Evolutionary conservation across 352 stramenopile genomes (phyloP).

Genomic region (Globisporangium uncinulatum): DNA sequence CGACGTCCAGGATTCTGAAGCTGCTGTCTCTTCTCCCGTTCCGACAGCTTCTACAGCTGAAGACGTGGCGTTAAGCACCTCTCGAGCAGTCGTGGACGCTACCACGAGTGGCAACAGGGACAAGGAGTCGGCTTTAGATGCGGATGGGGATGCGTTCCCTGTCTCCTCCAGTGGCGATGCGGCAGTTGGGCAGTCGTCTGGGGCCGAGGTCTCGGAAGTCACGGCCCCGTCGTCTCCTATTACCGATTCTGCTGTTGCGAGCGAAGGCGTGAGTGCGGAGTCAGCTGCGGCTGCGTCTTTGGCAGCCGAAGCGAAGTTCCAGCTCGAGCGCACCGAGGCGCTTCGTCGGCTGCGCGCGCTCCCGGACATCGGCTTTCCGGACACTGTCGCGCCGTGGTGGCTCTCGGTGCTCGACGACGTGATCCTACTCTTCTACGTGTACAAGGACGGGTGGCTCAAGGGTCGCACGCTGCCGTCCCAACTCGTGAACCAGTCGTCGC

Average conservation of each 20-base stretch:
- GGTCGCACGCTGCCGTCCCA: conserved; percentile 26
- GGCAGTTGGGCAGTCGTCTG: not conserved
- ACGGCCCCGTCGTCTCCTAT: not conserved
- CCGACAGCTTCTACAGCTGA: too few relatives aligned
- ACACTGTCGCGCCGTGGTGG: conserved; percentile 66
- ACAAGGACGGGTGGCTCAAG: conserved; percentile 69
- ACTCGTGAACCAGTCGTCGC: conserved; percentile 31
- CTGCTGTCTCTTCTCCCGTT: too few relatives aligned
- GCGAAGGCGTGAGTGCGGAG: not conserved
- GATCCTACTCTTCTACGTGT: conserved; percentile 59
- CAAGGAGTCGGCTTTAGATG: not conserved
- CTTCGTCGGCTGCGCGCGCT: conserved; percentile 39
- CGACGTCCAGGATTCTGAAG: not conserved
- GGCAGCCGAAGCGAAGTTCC: conserved; percentile 4
- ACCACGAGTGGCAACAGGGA: too few relatives aligned
- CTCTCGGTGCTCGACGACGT: conserved; percentile 71
- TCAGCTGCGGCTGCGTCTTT: not conserved
- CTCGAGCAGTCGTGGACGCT: too few relatives aligned
- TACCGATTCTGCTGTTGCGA: not conserved
- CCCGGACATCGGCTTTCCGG: conserved; percentile 22
- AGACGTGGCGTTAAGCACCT: too few relatives aligned
- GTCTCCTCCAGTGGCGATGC: not conserved
- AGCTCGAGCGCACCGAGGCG: conserved; percentile 26
- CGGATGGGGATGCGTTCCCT: not conserved
- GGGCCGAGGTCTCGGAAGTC: not conserved